Percentiles rank a stretch among this genome's conserved stretches.
Evolutionary conservation across 2,329 filamentous ascomycete species (phyloP).

Genomic region (Penicillium verrucosum): DNA sequence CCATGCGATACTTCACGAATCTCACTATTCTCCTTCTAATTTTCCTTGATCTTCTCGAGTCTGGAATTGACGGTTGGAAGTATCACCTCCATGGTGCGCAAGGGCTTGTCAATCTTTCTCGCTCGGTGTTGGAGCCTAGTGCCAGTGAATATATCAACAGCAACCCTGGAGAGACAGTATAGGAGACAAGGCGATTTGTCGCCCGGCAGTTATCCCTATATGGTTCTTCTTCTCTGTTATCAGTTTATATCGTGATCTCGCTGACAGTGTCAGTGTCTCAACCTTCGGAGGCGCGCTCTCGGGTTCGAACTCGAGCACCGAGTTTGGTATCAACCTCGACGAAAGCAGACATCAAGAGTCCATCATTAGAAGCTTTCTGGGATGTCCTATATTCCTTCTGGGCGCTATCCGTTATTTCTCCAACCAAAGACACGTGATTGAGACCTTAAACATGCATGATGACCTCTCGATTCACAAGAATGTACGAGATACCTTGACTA

Average conservation of each 20-base stretch:
- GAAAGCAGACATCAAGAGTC: background rate
- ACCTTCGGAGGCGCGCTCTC: background rate
- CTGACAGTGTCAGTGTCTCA: background rate
- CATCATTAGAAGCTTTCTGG: background rate
- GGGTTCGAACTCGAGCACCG: background rate
- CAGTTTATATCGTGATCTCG: background rate
- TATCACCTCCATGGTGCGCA: slow-evolving; percentile 6
- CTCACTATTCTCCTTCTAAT: slow-evolving; percentile 6
- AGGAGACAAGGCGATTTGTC: background rate
- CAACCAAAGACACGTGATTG: background rate
- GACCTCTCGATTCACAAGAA: background rate
- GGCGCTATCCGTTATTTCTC: background rate
- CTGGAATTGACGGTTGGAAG: slow-evolving; percentile 7
- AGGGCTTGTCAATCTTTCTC: background rate
- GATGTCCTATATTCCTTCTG: background rate
- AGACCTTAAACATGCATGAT: background rate
- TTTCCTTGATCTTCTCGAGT: slow-evolving; percentile 9
- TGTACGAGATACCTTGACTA: background rate
- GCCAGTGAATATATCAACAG: background rate
- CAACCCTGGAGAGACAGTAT: background rate
- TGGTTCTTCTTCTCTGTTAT: background rate
- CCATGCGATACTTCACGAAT: no score
- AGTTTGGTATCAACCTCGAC: background rate
- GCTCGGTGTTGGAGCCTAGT: background rate
- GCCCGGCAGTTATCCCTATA: background rate